Evolutionary conservation across 164 flowering plant species (phyloP).

Genomic region (Vitis labrusca): DNA sequence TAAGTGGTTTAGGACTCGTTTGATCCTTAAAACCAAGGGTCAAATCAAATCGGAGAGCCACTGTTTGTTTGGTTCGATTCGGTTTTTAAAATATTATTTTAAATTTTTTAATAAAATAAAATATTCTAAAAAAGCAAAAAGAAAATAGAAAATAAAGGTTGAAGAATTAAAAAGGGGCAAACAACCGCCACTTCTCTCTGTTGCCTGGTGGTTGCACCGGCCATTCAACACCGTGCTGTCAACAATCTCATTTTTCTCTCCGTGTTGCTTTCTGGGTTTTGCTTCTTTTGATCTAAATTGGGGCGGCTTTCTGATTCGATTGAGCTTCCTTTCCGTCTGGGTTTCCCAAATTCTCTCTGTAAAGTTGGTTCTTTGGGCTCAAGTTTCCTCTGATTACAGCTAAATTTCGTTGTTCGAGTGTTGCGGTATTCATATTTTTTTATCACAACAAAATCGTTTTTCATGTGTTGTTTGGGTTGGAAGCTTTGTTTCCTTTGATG

Average conservation of each 20-base stretch:
- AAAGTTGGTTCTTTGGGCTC: background rate
- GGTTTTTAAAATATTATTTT: too few relatives aligned
- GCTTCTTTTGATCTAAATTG: background rate
- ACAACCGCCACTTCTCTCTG: constrained; percentile 15
- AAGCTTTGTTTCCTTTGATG: background rate
- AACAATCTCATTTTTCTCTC: background rate
- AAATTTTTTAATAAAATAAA: background rate
- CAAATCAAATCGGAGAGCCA: too few relatives aligned
- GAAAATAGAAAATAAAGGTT: background rate
- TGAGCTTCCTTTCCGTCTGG: background rate
- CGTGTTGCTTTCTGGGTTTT: background rate
- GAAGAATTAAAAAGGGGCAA: background rate
- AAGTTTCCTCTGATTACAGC: background rate
- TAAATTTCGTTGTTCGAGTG: too few relatives aligned
- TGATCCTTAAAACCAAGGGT: too few relatives aligned
- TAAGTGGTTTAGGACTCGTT: too few relatives aligned
- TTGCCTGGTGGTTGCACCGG: constrained; percentile 8
- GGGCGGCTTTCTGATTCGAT: background rate
- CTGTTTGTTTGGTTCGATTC: too few relatives aligned
- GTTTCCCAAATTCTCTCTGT: background rate
- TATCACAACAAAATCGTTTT: background rate
- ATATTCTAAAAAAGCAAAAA: background rate
- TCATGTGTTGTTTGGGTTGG: background rate
- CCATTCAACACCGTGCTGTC: constrained; percentile 20
- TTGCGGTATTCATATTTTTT: background rate